Percentiles rank a stretch among this genome's conserved stretches.
Evolutionary conservation across 2,329 filamentous ascomycete genomes (phyloP).

Genomic region (Ophiostoma triangulosporum): DNA sequence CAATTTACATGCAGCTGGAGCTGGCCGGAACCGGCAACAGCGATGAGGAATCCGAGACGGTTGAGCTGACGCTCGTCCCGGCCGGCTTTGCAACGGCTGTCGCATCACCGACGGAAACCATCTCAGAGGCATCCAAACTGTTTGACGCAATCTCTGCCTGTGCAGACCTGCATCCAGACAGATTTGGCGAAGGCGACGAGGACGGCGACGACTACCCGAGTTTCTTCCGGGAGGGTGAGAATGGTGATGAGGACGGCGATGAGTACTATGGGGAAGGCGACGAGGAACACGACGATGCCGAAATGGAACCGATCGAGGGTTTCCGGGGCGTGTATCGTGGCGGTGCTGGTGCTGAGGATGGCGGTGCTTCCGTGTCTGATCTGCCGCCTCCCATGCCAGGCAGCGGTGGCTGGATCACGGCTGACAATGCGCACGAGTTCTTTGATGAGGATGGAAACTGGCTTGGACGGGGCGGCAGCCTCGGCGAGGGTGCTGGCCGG

Average conservation of each 20-base stretch:
- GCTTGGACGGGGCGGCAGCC: conserved; percentile 40
- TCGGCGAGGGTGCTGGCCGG: conserved; percentile 52
- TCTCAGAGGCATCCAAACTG: conserved; percentile 30
- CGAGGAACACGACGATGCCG: conserved; percentile 25
- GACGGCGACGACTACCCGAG: conserved; percentile 38
- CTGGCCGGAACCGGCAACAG: conserved; percentile 41
- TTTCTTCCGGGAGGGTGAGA: conserved; percentile 40
- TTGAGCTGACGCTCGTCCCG: conserved; percentile 56
- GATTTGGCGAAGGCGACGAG: conserved; percentile 40
- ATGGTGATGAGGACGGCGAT: conserved; percentile 38
- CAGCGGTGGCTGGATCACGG: conserved; percentile 75
- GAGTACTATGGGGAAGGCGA: conserved; percentile 43
- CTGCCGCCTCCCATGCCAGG: conserved; percentile 57
- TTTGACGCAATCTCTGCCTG: conserved; percentile 61
- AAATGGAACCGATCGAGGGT: conserved; percentile 41
- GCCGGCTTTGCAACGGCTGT: conserved; percentile 13
- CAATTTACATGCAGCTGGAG: conserved; percentile 56
- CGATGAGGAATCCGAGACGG: conserved; percentile 45
- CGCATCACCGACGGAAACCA: conserved; percentile 14
- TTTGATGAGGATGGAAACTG: conserved; percentile 74
- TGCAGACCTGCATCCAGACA: conserved; percentile 64
- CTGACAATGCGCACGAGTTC: conserved; percentile 76
- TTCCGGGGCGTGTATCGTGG: conserved; percentile 41
- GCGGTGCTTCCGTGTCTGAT: conserved; percentile 32
- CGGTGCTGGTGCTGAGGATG: conserved; percentile 13